Percentiles rank a stretch among this genome's conserved stretches.
phyloP scores from a whole-genome alignment of 371 early-diverging fungal genomes.

The Catenaria anguillulae region DNA sequence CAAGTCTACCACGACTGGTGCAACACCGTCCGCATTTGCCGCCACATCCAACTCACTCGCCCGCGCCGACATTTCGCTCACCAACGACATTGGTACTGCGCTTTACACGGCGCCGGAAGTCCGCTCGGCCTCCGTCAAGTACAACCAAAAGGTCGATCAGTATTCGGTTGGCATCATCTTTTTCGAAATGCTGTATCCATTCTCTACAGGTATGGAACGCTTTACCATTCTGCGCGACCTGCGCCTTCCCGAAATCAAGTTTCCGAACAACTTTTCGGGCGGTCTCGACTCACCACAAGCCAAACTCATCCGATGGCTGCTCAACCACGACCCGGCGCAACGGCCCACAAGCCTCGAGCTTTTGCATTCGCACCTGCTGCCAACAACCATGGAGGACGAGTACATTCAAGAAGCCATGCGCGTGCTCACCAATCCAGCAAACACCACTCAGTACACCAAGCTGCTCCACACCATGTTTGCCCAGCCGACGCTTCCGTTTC shows the following conservation, averaged over 20 bases:
- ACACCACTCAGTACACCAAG: constrained; percentile 68
- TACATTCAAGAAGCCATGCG: constrained; percentile 79
- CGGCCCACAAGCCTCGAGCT: constrained; percentile 74
- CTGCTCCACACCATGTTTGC: constrained; percentile 70
- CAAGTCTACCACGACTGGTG: not conserved
- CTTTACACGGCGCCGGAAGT: constrained; percentile 87
- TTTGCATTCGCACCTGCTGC: constrained; percentile 57
- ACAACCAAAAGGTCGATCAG: constrained; percentile 65
- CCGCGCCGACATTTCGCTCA: constrained; percentile 5
- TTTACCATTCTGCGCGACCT: constrained; percentile 34
- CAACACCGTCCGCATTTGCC: not conserved
- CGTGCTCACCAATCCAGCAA: constrained; percentile 65
- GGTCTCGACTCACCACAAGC: constrained; percentile 43
- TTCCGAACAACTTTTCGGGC: constrained; percentile 59
- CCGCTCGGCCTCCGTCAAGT: constrained; percentile 14
- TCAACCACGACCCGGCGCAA: constrained; percentile 62
- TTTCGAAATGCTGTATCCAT: constrained; percentile 57
- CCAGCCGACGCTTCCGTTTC: constrained; percentile 60
- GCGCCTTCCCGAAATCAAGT: constrained; percentile 40
- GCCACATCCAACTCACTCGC: not conserved
- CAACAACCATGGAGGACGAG: constrained; percentile 80
- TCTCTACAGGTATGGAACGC: constrained; percentile 62
- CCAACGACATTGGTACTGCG: constrained; percentile 55
- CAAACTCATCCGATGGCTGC: constrained; percentile 51
- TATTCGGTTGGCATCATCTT: constrained; percentile 58